phyloP scores from a whole-genome alignment of 176 grass and related monocot species.

The Phoenix dactylifera region DNA sequence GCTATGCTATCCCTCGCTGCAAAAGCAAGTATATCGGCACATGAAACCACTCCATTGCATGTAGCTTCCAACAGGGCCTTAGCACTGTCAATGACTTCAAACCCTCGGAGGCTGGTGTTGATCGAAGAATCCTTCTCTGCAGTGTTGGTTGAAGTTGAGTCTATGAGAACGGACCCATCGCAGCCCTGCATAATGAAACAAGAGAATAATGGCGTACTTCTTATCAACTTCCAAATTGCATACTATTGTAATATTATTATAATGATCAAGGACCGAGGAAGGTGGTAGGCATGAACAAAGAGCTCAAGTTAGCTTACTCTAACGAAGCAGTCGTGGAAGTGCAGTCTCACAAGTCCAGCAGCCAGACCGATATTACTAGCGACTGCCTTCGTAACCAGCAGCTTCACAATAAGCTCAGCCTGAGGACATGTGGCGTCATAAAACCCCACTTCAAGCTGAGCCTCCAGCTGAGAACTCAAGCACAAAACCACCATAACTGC shows the following conservation, averaged over 20 bases:
- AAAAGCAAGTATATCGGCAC: conserved; percentile 81
- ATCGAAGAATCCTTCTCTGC: conserved; percentile 82
- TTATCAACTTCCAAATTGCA: neutral
- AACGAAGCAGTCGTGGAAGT: conserved; percentile 92
- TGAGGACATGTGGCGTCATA: conserved; percentile 59
- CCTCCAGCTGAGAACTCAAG: conserved; percentile 22
- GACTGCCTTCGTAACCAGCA: conserved; percentile 63
- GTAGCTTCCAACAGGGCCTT: conserved; percentile 59
- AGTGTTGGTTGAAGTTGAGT: conserved; percentile 48
- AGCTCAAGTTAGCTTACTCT: conserved; percentile 23
- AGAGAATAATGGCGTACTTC: no score
- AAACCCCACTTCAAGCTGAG: conserved; percentile 59
- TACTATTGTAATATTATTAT: no score
- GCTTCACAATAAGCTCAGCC: conserved; percentile 66
- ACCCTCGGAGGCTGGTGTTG: conserved; percentile 70
- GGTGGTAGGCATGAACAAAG: neutral
- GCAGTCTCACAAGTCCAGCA: conserved; percentile 52
- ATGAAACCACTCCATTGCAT: conserved; percentile 64
- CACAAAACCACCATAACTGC: neutral
- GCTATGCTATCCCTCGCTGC: conserved; percentile 56
- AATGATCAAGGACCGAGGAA: neutral
- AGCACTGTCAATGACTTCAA: conserved; percentile 59
- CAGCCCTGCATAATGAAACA: conserved; percentile 36
- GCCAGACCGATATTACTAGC: conserved; percentile 43
- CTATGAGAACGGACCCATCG: conserved; percentile 76